These are phyloP conservation scores for Fomitopsis schrenkii DNA, from an alignment of 1,284 basidiomycete species.

Conservation along the genomic window DNA sequence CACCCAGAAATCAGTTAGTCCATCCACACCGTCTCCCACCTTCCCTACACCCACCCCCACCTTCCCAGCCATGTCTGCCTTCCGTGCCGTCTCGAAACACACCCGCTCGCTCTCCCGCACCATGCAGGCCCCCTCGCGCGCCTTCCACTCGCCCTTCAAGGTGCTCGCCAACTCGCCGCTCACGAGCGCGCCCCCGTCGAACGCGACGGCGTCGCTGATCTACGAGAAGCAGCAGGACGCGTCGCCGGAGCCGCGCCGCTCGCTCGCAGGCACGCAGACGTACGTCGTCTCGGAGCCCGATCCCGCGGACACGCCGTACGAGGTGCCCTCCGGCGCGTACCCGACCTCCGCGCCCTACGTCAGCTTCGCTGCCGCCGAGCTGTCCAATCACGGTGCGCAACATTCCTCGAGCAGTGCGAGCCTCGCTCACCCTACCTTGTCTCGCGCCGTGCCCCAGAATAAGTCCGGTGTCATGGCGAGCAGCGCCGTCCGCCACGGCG, in stretches of 20 bases:
- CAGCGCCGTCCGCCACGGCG: constrained; percentile 37
- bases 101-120: constrained; percentile 26
- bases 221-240: constrained; percentile 57
- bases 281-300: constrained; percentile 69
- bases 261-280: constrained; percentile 43
- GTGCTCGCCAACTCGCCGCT: constrained; percentile 38
- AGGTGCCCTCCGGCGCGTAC: constrained; percentile 66
- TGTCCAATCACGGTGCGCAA: constrained; percentile 32
- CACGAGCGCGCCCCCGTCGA: constrained; percentile 25
- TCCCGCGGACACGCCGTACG: constrained; percentile 49
- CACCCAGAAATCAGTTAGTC: neutral
- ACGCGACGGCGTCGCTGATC: constrained; percentile 21
- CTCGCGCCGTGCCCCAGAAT: constrained; percentile 37
- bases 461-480: constrained; percentile 42
- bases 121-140: constrained; percentile 26
- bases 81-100: constrained; percentile 27
- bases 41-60: constrained; percentile 9
- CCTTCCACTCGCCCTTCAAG: constrained; percentile 60
- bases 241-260: constrained; percentile 42
- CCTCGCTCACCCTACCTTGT: constrained; percentile 41
- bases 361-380: constrained; percentile 36
- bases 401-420: constrained; percentile 41
- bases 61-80: constrained; percentile 19
- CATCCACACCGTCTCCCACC: neutral
- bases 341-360: constrained; percentile 51